Conservation (phyloP, 495 filamentous ascomycete species). For the Xylaria scruposa region DNA sequence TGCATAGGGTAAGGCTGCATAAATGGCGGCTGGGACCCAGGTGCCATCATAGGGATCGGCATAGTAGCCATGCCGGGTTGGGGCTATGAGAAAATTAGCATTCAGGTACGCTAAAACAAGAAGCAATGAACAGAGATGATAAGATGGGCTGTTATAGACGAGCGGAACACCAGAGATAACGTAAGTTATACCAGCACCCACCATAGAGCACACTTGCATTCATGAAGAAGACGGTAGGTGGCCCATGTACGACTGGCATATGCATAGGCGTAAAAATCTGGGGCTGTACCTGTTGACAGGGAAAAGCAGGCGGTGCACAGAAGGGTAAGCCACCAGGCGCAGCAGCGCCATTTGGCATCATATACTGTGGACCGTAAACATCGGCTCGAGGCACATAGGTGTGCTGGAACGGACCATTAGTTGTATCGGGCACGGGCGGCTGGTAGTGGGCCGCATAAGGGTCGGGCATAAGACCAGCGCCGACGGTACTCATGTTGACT, state of each 20-base stretch:
- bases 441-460: slow-evolving; percentile 49
- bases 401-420: slow-evolving; percentile 50
- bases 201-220: slow-evolving; percentile 37
- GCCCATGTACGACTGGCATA: slow-evolving; percentile 17
- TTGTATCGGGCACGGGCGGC: slow-evolving; percentile 55
- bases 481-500: slow-evolving; percentile 26
- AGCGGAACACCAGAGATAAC: neutral
- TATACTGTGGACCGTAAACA: slow-evolving; percentile 8
- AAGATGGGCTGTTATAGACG: neutral
- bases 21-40: slow-evolving; percentile 28
- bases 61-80: slow-evolving; percentile 25
- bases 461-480: slow-evolving; percentile 33
- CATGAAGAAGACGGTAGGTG: slow-evolving; percentile 17
- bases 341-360: neutral
- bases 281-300: slow-evolving; percentile 33
- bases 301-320: slow-evolving; percentile 23
- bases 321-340: slow-evolving; percentile 8
- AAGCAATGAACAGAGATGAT: neutral
- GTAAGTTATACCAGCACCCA: neutral
- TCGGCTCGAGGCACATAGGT: slow-evolving; percentile 56
- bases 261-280: slow-evolving; percentile 32
- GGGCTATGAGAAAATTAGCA: slow-evolving; percentile 25
- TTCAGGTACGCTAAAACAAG: slow-evolving; percentile 27
- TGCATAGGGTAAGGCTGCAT: slow-evolving; percentile 19
- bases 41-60: slow-evolving; percentile 32